phyloP scores from a whole-genome alignment of 2,329 filamentous ascomycete species.

The Atkinsonella hypoxylon region DNA sequence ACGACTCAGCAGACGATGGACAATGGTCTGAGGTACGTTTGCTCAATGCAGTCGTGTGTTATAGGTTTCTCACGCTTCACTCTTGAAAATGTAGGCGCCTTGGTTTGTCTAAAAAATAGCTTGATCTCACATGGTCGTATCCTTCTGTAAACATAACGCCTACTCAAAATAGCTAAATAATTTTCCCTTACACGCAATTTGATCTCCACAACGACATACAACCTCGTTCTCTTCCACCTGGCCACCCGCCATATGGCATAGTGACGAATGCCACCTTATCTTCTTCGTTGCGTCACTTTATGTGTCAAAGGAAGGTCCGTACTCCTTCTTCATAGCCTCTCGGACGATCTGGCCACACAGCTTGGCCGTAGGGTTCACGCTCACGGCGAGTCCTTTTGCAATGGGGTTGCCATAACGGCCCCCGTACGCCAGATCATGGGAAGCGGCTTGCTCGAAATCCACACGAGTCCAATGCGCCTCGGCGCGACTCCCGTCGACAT shows the following conservation, averaged over 20 bases:
- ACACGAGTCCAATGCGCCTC: constrained; percentile 39
- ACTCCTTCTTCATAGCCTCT: constrained; percentile 59
- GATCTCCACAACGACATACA: neutral
- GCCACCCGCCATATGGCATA: too few relatives aligned
- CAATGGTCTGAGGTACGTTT: constrained; percentile 28
- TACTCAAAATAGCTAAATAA: neutral
- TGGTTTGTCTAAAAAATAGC: constrained; percentile 14
- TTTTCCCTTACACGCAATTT: neutral
- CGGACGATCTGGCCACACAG: constrained; percentile 57
- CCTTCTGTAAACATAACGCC: neutral
- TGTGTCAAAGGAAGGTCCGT: constrained; percentile 36
- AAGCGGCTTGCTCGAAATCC: constrained; percentile 50
- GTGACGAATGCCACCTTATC: constrained; percentile 1
- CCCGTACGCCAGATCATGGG: constrained; percentile 50
- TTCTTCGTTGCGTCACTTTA: constrained; percentile 7
- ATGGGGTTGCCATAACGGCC: constrained; percentile 55
- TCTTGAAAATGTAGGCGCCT: constrained; percentile 16
- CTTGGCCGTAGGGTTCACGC: constrained; percentile 56
- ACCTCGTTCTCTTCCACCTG: neutral
- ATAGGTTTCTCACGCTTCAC: neutral
- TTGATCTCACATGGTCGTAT: constrained; percentile 3
- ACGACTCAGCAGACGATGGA: constrained; percentile 38
- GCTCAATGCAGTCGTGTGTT: neutral
- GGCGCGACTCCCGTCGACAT: constrained; percentile 25
- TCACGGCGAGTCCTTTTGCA: constrained; percentile 51